Base-by-base conservation (phyloP, 768 basidiomycete genomes). In the Psilocybe tampanensis region DNA sequence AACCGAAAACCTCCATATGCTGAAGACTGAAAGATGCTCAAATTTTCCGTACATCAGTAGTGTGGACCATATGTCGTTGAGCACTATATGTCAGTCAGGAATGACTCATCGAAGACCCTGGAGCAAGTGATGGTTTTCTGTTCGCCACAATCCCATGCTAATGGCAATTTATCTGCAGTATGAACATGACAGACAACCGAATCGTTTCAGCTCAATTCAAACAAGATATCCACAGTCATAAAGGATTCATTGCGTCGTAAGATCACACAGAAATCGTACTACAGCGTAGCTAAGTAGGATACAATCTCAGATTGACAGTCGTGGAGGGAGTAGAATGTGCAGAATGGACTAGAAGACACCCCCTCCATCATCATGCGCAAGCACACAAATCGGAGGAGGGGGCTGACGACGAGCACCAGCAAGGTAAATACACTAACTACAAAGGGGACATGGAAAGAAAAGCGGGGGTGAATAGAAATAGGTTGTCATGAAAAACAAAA, bases 211-310 rank as follows among this genome's bases (percentile, higher is more conserved):
- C 9, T 29, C 29, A 29, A 4, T 29, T 29, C 29, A 9, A 29
- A 29, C 29, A 29, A 9, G 29, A 9, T 29, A 5, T 29, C 29
- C 29, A 45, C 8, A 22, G 34, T 44, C 48, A 55, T 7, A 22
- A 52, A 63, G 64, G 64, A 73, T 73, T 72, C 72, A 72, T 74
- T 74, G 72, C 67, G 61, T 72, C 73, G 72, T 73, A 73, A 70
- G 71, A 73, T 73, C 66, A 72, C 72, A 72, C 70, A 71, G 74
- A 74, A 73, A 76, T 75, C 74, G 74, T 74, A 73, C 73, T 76
- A 76, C 74, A 74, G 71, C 71, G 65, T 66, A 68, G 69, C 70
- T 59, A 72, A 71, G 71, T 72, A 72, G 71, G 64, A 45, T 61
- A 67, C 68, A 68, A 69, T 69, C 65, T 71, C 69, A 67, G 64